Evolutionary conservation across 495 filamentous ascomycete genomes (phyloP), one percentile per base, ranked within the genome.

Genomic region (Peziza echinospora): DNA sequence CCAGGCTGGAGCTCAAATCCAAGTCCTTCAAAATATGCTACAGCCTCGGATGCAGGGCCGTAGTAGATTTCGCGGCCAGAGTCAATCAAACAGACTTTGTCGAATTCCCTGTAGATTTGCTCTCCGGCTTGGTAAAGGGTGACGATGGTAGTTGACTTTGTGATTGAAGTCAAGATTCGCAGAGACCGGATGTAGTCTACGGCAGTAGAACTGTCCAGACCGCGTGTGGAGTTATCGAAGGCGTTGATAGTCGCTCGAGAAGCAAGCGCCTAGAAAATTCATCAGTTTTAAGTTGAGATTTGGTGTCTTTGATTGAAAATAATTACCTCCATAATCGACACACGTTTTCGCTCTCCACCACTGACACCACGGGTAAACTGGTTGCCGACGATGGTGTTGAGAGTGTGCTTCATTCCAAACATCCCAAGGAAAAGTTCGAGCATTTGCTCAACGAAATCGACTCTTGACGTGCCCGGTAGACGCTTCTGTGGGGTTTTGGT

Each of bases 311-410:
- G 3, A 56, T 43, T 63, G n/a, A n/a, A n/a, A n/a, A n/a, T n/a
- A n/a, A n/a, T n/a, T n/a, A n/a, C n/a, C 54, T 77, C 72, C 45
- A 70, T 69, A 44, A 76, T 71, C 37, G 63, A 69, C 16, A 73
- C 68, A 43, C 73, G 65, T 37, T 68, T 69, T 61, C 76, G 60
- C 62, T 71, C 66, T 54, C 75, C 75, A 1, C 77, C 71, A 49
- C 76, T 78, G 0, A 77, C 73, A 41, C 78, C 77, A 24, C 84
- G 73, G 13, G 86, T 72, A 51, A 77, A 86, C 54, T 78, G 80
- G 58, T 92, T 82, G 19, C 86, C 86, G 11, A 94, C 83, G 19
- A 76, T 67, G 0, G 86, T 93, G 53, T 89, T 71, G 53, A 73
- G 72, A 0, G 85, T 89, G 56, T 93, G 83, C 26, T 54, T 67